These are phyloP conservation scores for Parmelia sp. DNA, from an alignment of 495 filamentous ascomycete genomes.

Conservation along the genomic window DNA sequence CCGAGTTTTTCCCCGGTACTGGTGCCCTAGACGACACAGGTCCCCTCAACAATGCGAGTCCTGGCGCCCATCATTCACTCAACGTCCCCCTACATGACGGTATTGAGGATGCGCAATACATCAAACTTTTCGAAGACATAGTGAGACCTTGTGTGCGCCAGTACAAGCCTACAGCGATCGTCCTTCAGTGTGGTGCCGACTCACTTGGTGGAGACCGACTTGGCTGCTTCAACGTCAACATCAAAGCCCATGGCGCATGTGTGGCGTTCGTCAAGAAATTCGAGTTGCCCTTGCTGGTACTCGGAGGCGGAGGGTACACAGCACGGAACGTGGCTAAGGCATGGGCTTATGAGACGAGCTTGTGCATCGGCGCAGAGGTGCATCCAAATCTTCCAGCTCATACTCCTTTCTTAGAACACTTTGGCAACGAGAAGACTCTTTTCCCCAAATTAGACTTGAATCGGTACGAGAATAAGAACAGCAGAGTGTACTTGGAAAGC, in stretches of 20 bases:
- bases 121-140: conserved; percentile 72
- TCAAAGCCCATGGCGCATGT: conserved; percentile 85
- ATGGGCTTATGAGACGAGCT: conserved; percentile 92
- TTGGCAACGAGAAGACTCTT: conserved; percentile 69
- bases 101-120: conserved; percentile 90
- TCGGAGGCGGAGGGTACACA: conserved; percentile 97
- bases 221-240: conserved; percentile 94
- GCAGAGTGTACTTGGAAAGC: conserved; percentile 63
- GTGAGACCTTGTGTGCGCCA: conserved; percentile 66
- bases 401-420: conserved; percentile 72
- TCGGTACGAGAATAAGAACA: conserved; percentile 71
- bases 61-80: conserved; percentile 57
- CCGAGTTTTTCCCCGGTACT: conserved; percentile 67
- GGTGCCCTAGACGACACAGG: conserved; percentile 54
- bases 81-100: conserved; percentile 68
- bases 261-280: conserved; percentile 78
- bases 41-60: conserved; percentile 52
- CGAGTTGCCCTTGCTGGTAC: conserved; percentile 71
- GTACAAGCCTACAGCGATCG: conserved; percentile 81
- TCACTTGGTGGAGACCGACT: conserved; percentile 88
- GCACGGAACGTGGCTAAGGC: conserved; percentile 91
- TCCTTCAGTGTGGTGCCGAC: conserved; percentile 94
- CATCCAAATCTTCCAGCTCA: conserved; percentile 65
- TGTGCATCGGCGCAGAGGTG: conserved; percentile 76
- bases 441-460: conserved; percentile 68